Percentiles rank a stretch among this genome's conserved stretches.
Conservation (phyloP, 371 early-diverging fungal genomes). For the Coemansia sp. region DNA sequence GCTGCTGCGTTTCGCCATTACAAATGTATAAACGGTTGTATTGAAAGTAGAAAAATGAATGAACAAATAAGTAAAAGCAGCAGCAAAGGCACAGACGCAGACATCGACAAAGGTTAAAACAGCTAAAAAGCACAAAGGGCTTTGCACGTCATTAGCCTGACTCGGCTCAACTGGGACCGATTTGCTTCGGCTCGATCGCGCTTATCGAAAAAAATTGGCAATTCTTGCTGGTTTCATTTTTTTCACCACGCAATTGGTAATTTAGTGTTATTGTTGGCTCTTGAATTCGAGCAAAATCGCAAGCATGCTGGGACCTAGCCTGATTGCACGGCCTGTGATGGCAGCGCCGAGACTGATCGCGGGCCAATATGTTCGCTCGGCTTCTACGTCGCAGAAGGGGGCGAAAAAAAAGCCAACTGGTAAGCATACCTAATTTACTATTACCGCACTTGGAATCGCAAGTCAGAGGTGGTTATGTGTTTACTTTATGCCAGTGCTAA, state of each 20-base stretch:
- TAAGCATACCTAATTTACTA: constrained; percentile 2
- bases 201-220: background rate
- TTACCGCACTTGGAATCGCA: background rate
- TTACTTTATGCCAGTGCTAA: background rate
- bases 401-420: background rate
- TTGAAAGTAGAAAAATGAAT: background rate
- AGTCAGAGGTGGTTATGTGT: background rate
- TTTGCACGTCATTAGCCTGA: background rate
- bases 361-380: background rate
- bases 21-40: background rate
- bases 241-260: background rate
- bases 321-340: background rate
- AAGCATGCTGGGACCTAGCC: constrained; percentile 3
- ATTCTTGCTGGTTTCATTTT: constrained; percentile 1
- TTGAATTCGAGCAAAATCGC: background rate
- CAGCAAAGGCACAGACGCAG: background rate
- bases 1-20: constrained; percentile 3
- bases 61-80: background rate
- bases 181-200: background rate
- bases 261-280: background rate
- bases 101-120: no score
- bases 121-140: no score
- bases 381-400: background rate
- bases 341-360: background rate
- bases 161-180: constrained; percentile 2